phyloP scores from a whole-genome alignment of 805 yeast genomes.

The Saccharomycopsis javanensis region DNA sequence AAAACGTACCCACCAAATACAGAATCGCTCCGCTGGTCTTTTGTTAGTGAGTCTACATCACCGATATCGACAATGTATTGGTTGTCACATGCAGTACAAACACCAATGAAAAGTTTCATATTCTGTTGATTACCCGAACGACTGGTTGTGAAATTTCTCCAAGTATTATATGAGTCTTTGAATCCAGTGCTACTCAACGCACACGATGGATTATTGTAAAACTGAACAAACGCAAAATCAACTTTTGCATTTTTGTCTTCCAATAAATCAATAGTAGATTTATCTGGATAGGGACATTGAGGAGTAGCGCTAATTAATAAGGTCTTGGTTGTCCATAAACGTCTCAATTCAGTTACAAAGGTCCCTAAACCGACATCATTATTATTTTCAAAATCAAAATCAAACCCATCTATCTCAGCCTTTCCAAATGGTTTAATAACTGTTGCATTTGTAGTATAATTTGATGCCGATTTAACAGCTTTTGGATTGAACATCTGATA shows the following conservation, averaged over 20 bases:
- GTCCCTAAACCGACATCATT: slow-evolving; percentile 55
- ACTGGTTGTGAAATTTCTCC: slow-evolving; percentile 38
- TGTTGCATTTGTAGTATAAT: slow-evolving; percentile 30
- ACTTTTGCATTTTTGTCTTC: slow-evolving; percentile 44
- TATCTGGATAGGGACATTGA: slow-evolving; percentile 68
- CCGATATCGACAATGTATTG: slow-evolving; percentile 40
- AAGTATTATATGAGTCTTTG: slow-evolving; percentile 33
- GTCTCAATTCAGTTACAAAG: slow-evolving; percentile 41
- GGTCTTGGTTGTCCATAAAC: slow-evolving; percentile 32
- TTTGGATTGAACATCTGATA: slow-evolving; percentile 51
- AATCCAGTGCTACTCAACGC: slow-evolving; percentile 32
- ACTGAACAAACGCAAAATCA: slow-evolving; percentile 64
- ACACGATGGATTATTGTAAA: slow-evolving; percentile 58
- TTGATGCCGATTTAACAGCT: not conserved
- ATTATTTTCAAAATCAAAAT: slow-evolving; percentile 74
- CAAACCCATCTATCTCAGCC: slow-evolving; percentile 82
- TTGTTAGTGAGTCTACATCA: slow-evolving; percentile 2
- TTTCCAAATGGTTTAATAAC: slow-evolving; percentile 29
- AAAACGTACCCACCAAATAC: slow-evolving; percentile 14
- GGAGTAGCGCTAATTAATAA: slow-evolving; percentile 70
- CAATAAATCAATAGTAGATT: slow-evolving; percentile 36
- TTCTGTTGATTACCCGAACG: slow-evolving; percentile 32
- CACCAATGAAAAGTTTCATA: slow-evolving; percentile 49
- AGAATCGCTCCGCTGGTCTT: not conserved
- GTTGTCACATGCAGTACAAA: slow-evolving; percentile 51